Base-by-base conservation (phyloP, 371 early-diverging fungal species). In the Mortierella sp. region DNA sequence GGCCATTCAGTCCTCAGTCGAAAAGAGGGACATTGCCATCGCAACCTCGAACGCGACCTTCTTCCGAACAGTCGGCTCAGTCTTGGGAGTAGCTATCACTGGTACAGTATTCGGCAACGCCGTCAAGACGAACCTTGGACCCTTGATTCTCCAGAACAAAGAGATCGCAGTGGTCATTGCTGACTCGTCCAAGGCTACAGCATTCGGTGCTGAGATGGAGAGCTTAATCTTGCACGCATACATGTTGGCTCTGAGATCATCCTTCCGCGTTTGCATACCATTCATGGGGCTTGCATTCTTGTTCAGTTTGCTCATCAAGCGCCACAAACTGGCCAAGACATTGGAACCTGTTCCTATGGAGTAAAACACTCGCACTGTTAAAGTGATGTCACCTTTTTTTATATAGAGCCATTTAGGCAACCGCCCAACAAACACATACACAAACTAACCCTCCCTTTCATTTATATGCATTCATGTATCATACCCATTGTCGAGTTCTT, bases 51-150 rank as follows among this genome's bases (percentile, higher is more conserved):
- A 87, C 70, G 67, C 84, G 13, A 85, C 86, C 64, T 90, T 90
- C 68, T 84, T 83, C 71, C 88, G 90, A 40, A 86, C 90, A 4
- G 84, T 93, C 51, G 94, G 95, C 49, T 90, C 93, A 59, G 88
- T 90, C 1, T 74, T 93, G 49, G 93, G 93, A 10, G 85, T 94
- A 58, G 92, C 92, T 35, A 72, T 91, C 9, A 72, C 83, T 19
- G 89, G 87, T 1, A 82, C 88, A 8, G 72, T 89, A 49, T 87
- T 88, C 75, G 85, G 83, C 69, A 89, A 88, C 70, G 53, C 61
- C 15, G 61, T 86, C 59, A 68, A 76, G 59, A 35, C 51, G 32
- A 57, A 75, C 49, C 57, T 88, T 17, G 49, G 31, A 1, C 66
- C 66, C 9, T 15, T 78, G 55, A 69, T 72, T 28, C 22, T 1